Evolutionary conservation across 805 yeast species (phyloP).

Genomic region (Lachancea quebecensis): DNA sequence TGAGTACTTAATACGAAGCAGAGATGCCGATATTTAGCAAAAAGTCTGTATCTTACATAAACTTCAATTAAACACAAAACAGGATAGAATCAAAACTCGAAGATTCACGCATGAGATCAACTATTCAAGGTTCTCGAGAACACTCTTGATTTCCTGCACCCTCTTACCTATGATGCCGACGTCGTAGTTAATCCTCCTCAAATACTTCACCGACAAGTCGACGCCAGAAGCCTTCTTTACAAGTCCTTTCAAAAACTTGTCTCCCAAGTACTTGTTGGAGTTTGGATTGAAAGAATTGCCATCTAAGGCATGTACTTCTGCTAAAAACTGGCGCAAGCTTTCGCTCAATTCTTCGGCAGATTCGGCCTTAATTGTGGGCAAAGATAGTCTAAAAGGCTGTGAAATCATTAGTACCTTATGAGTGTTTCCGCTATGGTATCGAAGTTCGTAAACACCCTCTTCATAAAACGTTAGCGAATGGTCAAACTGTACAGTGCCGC

Average conservation of each 20-base stretch:
- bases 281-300: slow-evolving; percentile 19
- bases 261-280: slow-evolving; percentile 20
- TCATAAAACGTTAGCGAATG: slow-evolving; percentile 50
- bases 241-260: slow-evolving; percentile 24
- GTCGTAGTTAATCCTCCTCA: slow-evolving; percentile 27
- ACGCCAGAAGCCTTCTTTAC: slow-evolving; percentile 31
- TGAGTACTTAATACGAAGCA: slow-evolving; percentile 14
- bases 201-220: slow-evolving; percentile 32
- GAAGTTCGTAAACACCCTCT: slow-evolving; percentile 64
- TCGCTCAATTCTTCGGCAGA: slow-evolving; percentile 25
- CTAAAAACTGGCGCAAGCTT: slow-evolving; percentile 16
- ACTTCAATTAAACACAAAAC: not conserved
- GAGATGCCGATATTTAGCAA: not conserved
- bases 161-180: slow-evolving; percentile 22
- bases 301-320: slow-evolving; percentile 18
- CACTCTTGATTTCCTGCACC: slow-evolving; percentile 24
- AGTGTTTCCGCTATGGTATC: slow-evolving; percentile 59
- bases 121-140: slow-evolving; percentile 21
- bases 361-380: slow-evolving; percentile 30
- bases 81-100: no score
- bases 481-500: slow-evolving; percentile 46
- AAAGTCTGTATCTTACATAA: not conserved
- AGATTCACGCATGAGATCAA: no score
- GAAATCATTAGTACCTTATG: slow-evolving; percentile 67
- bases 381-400: slow-evolving; percentile 55